Evolutionary conservation across 2,329 filamentous ascomycete genomes (phyloP), one percentile per base, ranked within the genome.

Genomic region (Fusarium concolor): DNA sequence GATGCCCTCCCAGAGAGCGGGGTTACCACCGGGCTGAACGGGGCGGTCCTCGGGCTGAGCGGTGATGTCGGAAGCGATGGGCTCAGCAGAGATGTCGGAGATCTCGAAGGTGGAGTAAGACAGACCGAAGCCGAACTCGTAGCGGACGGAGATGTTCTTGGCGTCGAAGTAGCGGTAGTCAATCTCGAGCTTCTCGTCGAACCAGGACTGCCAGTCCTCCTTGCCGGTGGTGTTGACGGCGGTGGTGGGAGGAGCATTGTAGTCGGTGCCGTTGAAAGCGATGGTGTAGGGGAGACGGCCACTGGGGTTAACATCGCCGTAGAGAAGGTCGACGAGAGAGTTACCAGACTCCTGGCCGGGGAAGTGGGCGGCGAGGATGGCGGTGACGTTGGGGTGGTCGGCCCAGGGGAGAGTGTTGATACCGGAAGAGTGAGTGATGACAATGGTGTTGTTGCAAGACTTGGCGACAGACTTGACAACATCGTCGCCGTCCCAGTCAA

Each of bases 211-310:
- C 80, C 80, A 82, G 68, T 80, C 79, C 45, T 80, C 68, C n/a
- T 65, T 58, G 31, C 78, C 79, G 1, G 74, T 77, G 46, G 76
- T 80, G 69, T 78, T 76, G 68, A 79, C 65, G 12, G 69, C 74
- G 2, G 79, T 81, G 17, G 77, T 80, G 2, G 77, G 76, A 5
- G 80, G 79, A 1, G 78, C 78, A 43, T 82, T 81, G 76, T 82
- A 82, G 76, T 83, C 81, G 35, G 77, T 80, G 20, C 82, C 85
- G 26, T 84, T 83, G 62, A 80, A 78, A n/a, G 89, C 89, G 70
- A 92, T 87, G n/a, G 90, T 92, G 79, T 92, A 92, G 5, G 90
- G 90, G 11, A 93, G 82, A 68, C 90, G 88, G 10, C 90, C 90
- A 59, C 87, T 89, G 24, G 90, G 90, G 38, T 88, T 89, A 54